These are phyloP conservation scores for Sherardia arvensis DNA, from an alignment of 257 asterid species.

Conservation along the genomic window DNA sequence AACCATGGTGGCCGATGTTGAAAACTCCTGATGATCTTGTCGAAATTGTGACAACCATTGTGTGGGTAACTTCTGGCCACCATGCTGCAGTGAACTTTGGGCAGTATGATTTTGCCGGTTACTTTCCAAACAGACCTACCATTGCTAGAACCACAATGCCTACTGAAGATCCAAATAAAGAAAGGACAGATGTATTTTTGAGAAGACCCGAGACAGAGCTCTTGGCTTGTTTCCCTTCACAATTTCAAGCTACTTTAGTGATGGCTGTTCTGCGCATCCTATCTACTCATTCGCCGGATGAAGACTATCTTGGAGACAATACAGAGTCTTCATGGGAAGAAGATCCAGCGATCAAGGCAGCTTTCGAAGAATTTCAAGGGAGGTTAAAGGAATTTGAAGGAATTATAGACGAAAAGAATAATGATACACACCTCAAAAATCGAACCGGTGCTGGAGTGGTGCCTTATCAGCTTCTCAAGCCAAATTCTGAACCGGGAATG, in stretches of 20 bases:
- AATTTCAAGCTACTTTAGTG: slow-evolving; percentile 43
- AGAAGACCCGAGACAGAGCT: slow-evolving; percentile 52
- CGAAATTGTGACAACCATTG: slow-evolving; percentile 47
- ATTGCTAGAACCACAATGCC: slow-evolving; percentile 55
- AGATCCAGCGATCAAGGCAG: slow-evolving; percentile 30
- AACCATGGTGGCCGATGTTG: slow-evolving; percentile 70
- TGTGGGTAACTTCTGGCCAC: slow-evolving; percentile 70
- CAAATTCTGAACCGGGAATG: slow-evolving; percentile 60
- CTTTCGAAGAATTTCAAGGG: slow-evolving; percentile 44
- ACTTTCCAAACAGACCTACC: slow-evolving; percentile 68
- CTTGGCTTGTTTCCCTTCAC: slow-evolving; percentile 51
- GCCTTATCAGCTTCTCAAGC: slow-evolving; percentile 65
- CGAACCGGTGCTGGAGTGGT: slow-evolving; percentile 68
- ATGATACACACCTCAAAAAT: slow-evolving; percentile 23
- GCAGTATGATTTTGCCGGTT: slow-evolving; percentile 19
- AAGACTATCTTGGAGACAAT: slow-evolving; percentile 53
- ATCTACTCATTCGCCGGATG: slow-evolving; percentile 76
- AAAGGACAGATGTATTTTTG: slow-evolving; percentile 27
- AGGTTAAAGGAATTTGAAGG: slow-evolving; percentile 59
- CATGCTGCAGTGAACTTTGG: slow-evolving; percentile 88
- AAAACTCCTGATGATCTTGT: slow-evolving; percentile 36
- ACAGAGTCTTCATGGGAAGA: slow-evolving; percentile 39
- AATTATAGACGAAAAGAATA: slow-evolving; percentile 52
- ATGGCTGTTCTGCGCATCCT: slow-evolving; percentile 55
- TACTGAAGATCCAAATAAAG: slow-evolving; percentile 41